Conservation (phyloP, 2,329 filamentous ascomycete species). For the Leptographium wingfieldii region DNA sequence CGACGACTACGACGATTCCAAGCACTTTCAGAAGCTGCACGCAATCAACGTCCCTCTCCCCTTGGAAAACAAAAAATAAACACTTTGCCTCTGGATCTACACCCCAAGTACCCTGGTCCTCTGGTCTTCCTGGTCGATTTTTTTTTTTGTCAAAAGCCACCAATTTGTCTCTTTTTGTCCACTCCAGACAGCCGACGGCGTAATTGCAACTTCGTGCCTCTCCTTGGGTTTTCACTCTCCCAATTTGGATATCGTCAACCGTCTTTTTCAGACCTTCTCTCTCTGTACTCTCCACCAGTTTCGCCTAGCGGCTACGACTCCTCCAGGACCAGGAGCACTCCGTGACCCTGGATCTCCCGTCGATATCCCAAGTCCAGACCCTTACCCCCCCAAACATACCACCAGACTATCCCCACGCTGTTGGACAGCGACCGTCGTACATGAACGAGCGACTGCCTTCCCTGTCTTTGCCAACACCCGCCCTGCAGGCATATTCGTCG, state of each 20-base stretch:
- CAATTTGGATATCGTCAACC: background rate
- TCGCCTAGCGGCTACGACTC: background rate
- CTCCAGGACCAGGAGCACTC: constrained; percentile 18
- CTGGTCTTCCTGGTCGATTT: background rate
- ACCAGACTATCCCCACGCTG: constrained; percentile 56
- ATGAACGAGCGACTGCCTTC: constrained; percentile 61
- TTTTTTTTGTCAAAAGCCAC: background rate
- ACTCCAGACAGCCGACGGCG: background rate
- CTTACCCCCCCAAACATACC: constrained; percentile 60
- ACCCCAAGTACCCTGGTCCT: background rate
- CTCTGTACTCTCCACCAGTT: background rate
- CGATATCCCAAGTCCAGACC: constrained; percentile 71
- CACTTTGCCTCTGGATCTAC: background rate
- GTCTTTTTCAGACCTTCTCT: too few relatives aligned
- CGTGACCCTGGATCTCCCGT: constrained; percentile 88
- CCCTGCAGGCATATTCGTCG: constrained; percentile 57
- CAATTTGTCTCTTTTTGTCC: background rate
- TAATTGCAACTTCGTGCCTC: background rate
- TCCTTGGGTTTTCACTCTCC: background rate
- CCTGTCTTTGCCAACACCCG: constrained; percentile 51
- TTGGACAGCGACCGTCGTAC: constrained; percentile 50
- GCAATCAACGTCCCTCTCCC: background rate
- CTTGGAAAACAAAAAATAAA: background rate
- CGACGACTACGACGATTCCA: constrained; percentile 1
- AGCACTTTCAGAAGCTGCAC: background rate